Conservation (phyloP, 495 filamentous ascomycete species). For the Hypoxylon fragiforme region DNA sequence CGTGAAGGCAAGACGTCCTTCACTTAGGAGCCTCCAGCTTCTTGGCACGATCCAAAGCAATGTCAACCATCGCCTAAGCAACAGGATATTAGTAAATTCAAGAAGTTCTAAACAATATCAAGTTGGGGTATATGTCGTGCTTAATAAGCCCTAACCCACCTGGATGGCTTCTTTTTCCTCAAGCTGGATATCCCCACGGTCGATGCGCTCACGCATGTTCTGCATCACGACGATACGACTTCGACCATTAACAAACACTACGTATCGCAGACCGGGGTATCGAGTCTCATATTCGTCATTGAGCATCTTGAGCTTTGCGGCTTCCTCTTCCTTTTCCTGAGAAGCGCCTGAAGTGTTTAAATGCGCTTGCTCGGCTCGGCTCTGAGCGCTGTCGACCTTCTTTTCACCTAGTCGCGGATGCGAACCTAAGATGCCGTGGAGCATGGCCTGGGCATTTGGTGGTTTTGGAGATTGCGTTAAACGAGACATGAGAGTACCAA, state of each 20-base stretch:
- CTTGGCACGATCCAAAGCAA: constrained; percentile 25
- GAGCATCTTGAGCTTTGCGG: constrained; percentile 60
- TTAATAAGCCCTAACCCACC: constrained; percentile 48
- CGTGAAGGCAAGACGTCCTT: neutral
- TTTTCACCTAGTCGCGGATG: constrained; percentile 86
- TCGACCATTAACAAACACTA: constrained; percentile 91
- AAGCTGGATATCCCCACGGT: constrained; percentile 61
- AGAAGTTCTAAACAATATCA: neutral
- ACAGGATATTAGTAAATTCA: constrained; percentile 9
- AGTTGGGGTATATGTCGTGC: constrained; percentile 17
- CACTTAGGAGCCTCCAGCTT: constrained; percentile 9
- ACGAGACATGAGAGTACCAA: constrained; percentile 20
- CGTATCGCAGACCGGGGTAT: constrained; percentile 86
- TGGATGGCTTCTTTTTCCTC: constrained; percentile 78
- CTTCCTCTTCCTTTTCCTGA: constrained; percentile 48
- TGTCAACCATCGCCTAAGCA: constrained; percentile 27
- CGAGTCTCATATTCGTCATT: constrained; percentile 80
- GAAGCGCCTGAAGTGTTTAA: constrained; percentile 52
- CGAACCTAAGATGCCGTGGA: constrained; percentile 73
- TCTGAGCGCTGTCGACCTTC: constrained; percentile 71
- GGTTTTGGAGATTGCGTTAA: constrained; percentile 15
- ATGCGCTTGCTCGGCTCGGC: constrained; percentile 76
- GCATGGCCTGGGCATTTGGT: constrained; percentile 17
- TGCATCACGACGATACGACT: constrained; percentile 73
- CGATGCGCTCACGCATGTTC: constrained; percentile 81